phyloP scores from a whole-genome alignment of 2,329 filamentous ascomycete species.

The Neofusicoccum sp. region DNA sequence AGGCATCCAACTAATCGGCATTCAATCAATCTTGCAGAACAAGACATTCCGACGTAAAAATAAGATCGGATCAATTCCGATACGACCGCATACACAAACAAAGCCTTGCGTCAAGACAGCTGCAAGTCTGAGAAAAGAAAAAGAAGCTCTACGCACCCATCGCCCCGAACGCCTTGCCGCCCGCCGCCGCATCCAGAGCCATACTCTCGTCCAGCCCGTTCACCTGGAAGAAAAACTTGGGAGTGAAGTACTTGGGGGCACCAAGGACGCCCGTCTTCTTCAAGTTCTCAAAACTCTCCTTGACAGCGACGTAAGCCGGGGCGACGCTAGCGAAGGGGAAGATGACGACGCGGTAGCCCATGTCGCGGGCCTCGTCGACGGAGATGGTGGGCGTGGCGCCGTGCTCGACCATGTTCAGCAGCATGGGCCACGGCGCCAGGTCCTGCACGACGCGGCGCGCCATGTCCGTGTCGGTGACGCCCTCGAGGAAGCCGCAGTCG shows the following conservation, averaged over 20 bases:
- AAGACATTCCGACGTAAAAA: no score
- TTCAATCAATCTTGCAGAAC: background rate
- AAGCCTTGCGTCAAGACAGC: background rate
- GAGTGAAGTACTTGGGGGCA: conserved; percentile 41
- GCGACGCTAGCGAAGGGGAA: conserved; percentile 53
- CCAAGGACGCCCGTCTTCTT: conserved; percentile 44
- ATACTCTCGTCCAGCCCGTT: conserved; percentile 54
- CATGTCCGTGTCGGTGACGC: conserved; percentile 39
- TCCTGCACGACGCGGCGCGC: conserved; percentile 35
- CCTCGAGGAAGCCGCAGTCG: conserved; percentile 45
- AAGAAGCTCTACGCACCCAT: conserved; percentile 15
- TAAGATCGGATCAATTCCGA: background rate
- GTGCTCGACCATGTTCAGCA: conserved; percentile 47
- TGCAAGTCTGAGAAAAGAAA: background rate
- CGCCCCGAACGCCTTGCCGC: conserved; percentile 34
- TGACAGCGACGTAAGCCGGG: conserved; percentile 47
- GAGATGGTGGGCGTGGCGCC: conserved; percentile 55
- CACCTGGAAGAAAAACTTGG: conserved; percentile 50
- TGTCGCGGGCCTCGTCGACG: conserved; percentile 51
- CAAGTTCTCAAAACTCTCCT: conserved; percentile 37
- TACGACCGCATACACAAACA: background rate
- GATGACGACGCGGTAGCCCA: conserved; percentile 61
- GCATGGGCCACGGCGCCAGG: conserved; percentile 39
- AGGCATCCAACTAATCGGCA: background rate
- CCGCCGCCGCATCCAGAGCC: conserved; percentile 49